Percentiles rank a stretch among this genome's conserved stretches.
These are phyloP conservation scores for Leccinellum rugosiceps DNA, from an alignment of 768 basidiomycete species.

Conservation along the genomic window DNA sequence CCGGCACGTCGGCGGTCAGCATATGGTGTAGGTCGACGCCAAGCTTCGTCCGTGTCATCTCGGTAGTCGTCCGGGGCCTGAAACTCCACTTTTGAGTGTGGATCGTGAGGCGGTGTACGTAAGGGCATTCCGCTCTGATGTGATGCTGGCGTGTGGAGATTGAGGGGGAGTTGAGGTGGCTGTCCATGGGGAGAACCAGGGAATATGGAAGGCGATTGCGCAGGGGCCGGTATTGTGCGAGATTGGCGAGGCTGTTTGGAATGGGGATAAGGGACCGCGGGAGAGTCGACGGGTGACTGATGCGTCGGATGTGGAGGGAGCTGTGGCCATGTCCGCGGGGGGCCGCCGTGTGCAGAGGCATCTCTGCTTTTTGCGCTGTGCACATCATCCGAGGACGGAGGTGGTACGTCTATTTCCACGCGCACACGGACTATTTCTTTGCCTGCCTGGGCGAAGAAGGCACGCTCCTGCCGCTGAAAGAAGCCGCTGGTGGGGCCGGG, in stretches of 20 bases:
- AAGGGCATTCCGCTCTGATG: slow-evolving; percentile 28
- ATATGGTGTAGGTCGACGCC: slow-evolving; percentile 71
- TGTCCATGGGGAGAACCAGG: slow-evolving; percentile 31
- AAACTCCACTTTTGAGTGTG: slow-evolving; percentile 32
- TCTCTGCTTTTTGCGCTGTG: slow-evolving; percentile 29
- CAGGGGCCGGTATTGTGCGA: slow-evolving; percentile 20
- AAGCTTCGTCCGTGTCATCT: slow-evolving; percentile 64
- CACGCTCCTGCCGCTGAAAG: slow-evolving; percentile 74
- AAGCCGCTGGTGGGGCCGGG: slow-evolving; percentile 68
- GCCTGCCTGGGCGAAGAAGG: slow-evolving; percentile 77
- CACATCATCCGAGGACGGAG: slow-evolving; percentile 12
- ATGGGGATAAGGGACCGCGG: slow-evolving; percentile 35
- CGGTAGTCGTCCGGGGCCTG: slow-evolving; percentile 45
- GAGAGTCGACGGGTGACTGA: slow-evolving; percentile 25
- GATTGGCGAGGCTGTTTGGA: slow-evolving; percentile 32
- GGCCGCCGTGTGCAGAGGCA: slow-evolving; percentile 18
- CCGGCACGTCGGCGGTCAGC: slow-evolving; percentile 73
- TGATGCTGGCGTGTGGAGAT: slow-evolving; percentile 30
- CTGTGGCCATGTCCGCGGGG: slow-evolving; percentile 30
- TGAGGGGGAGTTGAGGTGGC: slow-evolving; percentile 32
- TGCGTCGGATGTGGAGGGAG: slow-evolving; percentile 31
- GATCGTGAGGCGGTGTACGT: slow-evolving; percentile 49
- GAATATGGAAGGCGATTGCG: slow-evolving; percentile 28
- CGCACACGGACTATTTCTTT: slow-evolving; percentile 75
- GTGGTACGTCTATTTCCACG: slow-evolving; percentile 60